Evolutionary conservation across 805 yeast species (phyloP).

Genomic region (Myxozyma nipponensis): DNA sequence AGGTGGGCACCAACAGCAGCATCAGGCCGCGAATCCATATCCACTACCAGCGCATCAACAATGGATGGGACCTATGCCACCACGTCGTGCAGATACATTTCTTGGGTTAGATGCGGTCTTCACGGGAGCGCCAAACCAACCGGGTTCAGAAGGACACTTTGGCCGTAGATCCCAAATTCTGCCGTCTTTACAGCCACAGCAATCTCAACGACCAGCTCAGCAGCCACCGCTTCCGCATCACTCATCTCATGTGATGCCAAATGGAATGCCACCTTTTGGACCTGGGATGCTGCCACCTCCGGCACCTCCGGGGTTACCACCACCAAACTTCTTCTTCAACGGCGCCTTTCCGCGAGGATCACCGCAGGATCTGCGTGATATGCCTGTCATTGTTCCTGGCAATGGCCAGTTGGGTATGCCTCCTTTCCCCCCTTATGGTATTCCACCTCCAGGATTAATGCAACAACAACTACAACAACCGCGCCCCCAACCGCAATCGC

Average conservation of each 20-base stretch:
- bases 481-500: neutral
- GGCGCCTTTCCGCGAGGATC: neutral
- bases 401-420: neutral
- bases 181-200: neutral
- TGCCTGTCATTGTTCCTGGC: neutral
- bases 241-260: no score
- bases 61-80: no score
- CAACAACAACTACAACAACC: neutral
- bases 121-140: no score
- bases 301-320: neutral
- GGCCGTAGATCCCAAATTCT: no score
- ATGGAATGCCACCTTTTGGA: neutral
- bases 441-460: neutral
- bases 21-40: no score
- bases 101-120: no score
- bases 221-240: conserved; percentile 4
- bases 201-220: conserved; percentile 14
- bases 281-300: neutral
- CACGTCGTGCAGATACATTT: no score
- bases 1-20: no score
- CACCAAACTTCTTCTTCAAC: neutral
- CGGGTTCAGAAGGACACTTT: no score
- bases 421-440: conserved; percentile 4
- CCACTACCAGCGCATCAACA: no score
- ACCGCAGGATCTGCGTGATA: neutral